Base-by-base conservation (phyloP, 805 yeast genomes). In the Metschnikowia cubensis region DNA sequence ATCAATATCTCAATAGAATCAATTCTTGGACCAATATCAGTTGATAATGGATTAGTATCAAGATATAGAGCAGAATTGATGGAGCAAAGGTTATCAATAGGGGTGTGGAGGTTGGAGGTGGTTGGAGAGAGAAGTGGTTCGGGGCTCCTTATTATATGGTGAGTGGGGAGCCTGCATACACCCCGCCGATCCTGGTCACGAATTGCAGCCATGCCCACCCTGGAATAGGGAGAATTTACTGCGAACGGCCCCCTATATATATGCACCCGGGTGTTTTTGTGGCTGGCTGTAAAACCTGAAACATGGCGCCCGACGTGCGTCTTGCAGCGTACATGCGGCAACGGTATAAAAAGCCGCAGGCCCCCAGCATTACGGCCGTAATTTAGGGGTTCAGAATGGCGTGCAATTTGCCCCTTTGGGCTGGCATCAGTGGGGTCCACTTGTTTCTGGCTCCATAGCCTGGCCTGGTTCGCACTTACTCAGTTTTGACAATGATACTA, bases 251-350 rank as follows among this genome's bases (percentile, higher is more conserved):
- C 31, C 21, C 33, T 10, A 22, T 42, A 42, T 42, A 42, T 32
- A 32, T 18, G 4, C 18, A 6, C 5, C 21, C 6, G n/a, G 15
- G 35, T 40, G 40, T 20, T 22, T 43, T 43, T 43, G 46, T 43
- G 46, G 32, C 4, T n/a, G 46, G 39, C 31, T 35, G 40, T 22
- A 34, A 35, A 35, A 34, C 46, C 39, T 41, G 40, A 37, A 37
- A 37, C 40, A 37, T 38, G 41, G 45, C 37, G 45, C 37, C 45
- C 4, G 37, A 20, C 31, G 37, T 42, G 45, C 45, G 37, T 42
- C 37, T 42, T 42, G 45, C 45, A 42, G 45, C 45, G 29, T 29
- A 18, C 45, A 21, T 22, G 31, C 37, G 11, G 32, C 37, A 41
- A 41, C n/a, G 15, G 3, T 41, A 41, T 41, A 41, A 18, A 41